Conservation (phyloP, 225 moss, liverwort and hornwort species). For the Thuidium tamariscinum region DNA sequence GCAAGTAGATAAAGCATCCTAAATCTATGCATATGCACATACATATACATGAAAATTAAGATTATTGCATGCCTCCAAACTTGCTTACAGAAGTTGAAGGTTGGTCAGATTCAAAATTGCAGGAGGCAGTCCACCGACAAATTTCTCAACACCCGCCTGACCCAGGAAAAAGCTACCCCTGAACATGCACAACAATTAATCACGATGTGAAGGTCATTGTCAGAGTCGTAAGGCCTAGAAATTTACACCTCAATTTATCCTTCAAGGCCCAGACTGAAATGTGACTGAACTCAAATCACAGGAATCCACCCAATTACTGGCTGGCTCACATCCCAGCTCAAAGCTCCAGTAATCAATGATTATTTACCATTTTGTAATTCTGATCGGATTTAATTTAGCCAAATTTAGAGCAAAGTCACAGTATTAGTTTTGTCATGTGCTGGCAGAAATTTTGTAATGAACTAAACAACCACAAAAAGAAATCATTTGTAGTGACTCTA, state of each 20-base stretch:
- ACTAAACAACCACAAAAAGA: not conserved
- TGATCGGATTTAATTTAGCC: not conserved
- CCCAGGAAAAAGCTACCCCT: rapidly evolving
- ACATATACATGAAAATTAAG: not conserved
- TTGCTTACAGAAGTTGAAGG: too few relatives aligned
- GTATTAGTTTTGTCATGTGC: not conserved
- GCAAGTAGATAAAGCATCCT: not conserved
- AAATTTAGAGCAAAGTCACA: not conserved
- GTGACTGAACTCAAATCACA: not conserved
- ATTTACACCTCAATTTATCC: too few relatives aligned
- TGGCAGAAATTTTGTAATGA: not conserved
- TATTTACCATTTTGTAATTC: too few relatives aligned
- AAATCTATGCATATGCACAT: not conserved
- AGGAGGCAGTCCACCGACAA: too few relatives aligned
- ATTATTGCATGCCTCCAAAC: too few relatives aligned
- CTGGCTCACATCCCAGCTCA: not conserved
- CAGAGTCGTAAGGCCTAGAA: not conserved
- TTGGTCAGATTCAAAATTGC: too few relatives aligned
- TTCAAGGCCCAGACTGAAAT: not conserved
- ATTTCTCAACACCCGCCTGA: too few relatives aligned
- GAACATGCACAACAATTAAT: not conserved
- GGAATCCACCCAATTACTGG: not conserved
- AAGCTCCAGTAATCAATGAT: not conserved
- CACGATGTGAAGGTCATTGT: not conserved
- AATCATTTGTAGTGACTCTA: not conserved